phyloP scores from a whole-genome alignment of 139 green algal genomes.

The Coccomyxa sp. region DNA sequence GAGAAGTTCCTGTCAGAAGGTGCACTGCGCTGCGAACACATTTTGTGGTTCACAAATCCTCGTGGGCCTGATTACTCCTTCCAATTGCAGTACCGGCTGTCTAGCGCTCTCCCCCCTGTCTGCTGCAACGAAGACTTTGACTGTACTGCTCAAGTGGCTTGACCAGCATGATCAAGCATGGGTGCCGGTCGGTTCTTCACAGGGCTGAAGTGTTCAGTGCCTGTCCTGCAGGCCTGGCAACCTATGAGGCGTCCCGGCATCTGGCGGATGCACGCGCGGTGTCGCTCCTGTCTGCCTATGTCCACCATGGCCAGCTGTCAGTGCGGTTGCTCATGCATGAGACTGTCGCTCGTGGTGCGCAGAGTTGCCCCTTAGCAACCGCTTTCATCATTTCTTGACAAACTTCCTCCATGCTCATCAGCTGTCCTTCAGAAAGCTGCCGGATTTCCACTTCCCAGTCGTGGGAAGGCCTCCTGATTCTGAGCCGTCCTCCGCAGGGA shows the following conservation, averaged over 20 bases:
- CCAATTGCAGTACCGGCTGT: no score
- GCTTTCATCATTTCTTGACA: no score
- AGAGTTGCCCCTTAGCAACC: no score
- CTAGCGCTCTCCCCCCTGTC: no score
- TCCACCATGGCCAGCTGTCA: slow-evolving; percentile 51
- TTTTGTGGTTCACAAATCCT: background rate
- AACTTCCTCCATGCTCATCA: background rate
- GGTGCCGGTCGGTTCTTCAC: no score
- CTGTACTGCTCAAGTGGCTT: no score
- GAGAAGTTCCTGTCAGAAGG: slow-evolving; percentile 30
- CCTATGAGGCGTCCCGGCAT: slow-evolving; percentile 39
- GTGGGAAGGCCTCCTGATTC: no score
- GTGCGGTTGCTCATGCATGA: slow-evolving; percentile 31
- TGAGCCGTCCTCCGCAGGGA: no score
- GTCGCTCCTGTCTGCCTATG: slow-evolving; percentile 51
- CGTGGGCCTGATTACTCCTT: background rate
- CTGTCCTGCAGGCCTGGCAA: slow-evolving; percentile 14
- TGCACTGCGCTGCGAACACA: background rate
- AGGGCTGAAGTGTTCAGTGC: no score
- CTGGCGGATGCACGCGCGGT: slow-evolving; percentile 45
- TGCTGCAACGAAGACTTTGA: no score
- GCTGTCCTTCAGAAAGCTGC: background rate
- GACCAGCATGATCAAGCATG: no score
- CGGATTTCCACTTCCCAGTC: no score
- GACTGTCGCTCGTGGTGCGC: background rate